Conservation (phyloP, 345 rosid species). For the Syzygium jambos region DNA sequence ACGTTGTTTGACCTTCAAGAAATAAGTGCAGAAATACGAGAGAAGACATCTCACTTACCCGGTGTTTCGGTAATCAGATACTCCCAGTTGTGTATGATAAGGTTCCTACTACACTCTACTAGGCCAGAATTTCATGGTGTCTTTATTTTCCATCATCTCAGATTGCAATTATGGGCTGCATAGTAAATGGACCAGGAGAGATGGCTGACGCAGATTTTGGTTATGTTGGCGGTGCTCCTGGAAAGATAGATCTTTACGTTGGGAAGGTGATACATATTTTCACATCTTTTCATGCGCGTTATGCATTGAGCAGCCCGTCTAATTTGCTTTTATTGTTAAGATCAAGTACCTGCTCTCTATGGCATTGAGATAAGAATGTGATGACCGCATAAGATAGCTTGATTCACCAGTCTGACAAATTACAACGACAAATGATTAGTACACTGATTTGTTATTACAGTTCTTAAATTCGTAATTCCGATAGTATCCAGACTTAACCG, state of each 20-base stretch:
- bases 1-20: conserved; percentile 96
- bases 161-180: conserved; percentile 99
- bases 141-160: conserved; percentile 4
- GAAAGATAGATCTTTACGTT: conserved; percentile 91
- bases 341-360: not conserved
- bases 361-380: not conserved
- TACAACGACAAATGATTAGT: not conserved
- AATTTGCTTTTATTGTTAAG: not conserved
- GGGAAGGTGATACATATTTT: conserved; percentile 62
- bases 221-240: conserved; percentile 95
- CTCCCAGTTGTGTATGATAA: not conserved
- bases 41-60: conserved; percentile 89
- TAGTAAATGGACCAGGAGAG: conserved; percentile 97
- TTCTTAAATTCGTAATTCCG: not conserved
- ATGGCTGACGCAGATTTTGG: conserved; percentile 99
- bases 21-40: conserved; percentile 86
- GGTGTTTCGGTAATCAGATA: conserved; percentile 74
- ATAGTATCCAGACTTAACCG: not conserved
- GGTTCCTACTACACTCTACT: not conserved
- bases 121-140: not conserved
- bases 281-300: not conserved
- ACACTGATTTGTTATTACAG: not conserved
- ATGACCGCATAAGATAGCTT: not conserved
- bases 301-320: not conserved
- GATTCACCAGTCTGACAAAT: not conserved